These are phyloP conservation scores for Akanthomyces dipterigenus DNA, from an alignment of 2,329 filamentous ascomycete genomes.

Conservation along the genomic window DNA sequence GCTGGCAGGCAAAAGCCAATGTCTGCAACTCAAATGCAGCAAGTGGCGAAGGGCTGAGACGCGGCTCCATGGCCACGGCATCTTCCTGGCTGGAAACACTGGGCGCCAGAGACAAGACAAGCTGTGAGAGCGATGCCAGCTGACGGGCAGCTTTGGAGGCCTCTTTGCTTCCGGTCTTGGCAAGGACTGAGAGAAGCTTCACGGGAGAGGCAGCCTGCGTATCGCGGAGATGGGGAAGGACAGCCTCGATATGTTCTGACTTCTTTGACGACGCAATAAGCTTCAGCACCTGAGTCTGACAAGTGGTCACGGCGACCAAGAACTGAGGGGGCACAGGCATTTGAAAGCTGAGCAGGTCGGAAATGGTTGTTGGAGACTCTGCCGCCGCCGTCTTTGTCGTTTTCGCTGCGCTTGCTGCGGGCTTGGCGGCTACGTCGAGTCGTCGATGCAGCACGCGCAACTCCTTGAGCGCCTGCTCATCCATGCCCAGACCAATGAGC, in stretches of 20 bases:
- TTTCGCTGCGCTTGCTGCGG: slow-evolving; percentile 14
- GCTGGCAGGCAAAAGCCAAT: slow-evolving; percentile 53
- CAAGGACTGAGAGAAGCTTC: slow-evolving; percentile 45
- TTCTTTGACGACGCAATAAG: slow-evolving; percentile 56
- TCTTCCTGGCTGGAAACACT: slow-evolving; percentile 61
- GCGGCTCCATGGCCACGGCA: slow-evolving; percentile 42
- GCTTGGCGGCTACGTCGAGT: slow-evolving; percentile 37
- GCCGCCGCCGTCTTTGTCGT: slow-evolving; percentile 25
- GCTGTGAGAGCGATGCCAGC: slow-evolving; percentile 59
- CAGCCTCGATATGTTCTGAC: slow-evolving; percentile 50
- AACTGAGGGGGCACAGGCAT: slow-evolving; percentile 35
- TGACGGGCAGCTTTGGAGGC: slow-evolving; percentile 55
- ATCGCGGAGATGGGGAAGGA: slow-evolving; percentile 48
- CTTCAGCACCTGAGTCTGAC: slow-evolving; percentile 59
- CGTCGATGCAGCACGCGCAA: slow-evolving; percentile 58
- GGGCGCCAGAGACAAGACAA: slow-evolving; percentile 58
- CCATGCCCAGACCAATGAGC: slow-evolving; percentile 56
- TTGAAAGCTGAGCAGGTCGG: slow-evolving; percentile 58
- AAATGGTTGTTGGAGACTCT: slow-evolving; percentile 31
- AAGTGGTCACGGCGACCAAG: slow-evolving; percentile 50
- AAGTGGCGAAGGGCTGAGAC: slow-evolving; percentile 49
- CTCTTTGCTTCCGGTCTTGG: slow-evolving; percentile 37
- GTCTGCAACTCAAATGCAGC: slow-evolving; percentile 56
- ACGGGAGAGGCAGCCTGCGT: slow-evolving; percentile 49
- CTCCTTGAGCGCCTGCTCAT: slow-evolving; percentile 64